These are phyloP conservation scores for Tricholomella constricta DNA, from an alignment of 768 basidiomycete species.

Conservation along the genomic window DNA sequence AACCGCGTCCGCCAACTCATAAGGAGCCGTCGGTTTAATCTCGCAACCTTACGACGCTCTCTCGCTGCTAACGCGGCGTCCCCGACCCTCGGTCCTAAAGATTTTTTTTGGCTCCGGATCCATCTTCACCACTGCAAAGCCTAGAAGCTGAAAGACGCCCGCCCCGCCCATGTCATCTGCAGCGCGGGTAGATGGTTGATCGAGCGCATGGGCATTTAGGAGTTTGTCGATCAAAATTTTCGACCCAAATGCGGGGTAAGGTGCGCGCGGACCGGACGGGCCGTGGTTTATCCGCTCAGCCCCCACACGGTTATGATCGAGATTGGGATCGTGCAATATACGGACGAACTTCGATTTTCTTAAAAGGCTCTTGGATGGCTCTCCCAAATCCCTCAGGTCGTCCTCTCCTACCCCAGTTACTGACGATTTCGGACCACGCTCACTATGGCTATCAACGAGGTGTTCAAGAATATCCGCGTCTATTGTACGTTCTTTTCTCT, in stretches of 20 bases:
- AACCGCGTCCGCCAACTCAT: no score
- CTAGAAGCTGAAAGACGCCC: no score
- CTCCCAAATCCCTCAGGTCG: background rate
- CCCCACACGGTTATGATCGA: conserved; percentile 2
- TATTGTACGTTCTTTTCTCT: conserved; percentile 49
- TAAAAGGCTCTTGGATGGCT: background rate
- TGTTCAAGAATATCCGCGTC: conserved; percentile 62
- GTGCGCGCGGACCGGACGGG: background rate
- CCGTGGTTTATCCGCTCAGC: background rate
- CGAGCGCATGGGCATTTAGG: no score
- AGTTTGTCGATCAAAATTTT: no score
- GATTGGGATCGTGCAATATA: background rate
- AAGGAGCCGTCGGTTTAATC: no score
- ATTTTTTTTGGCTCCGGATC: no score
- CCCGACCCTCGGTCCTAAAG: no score
- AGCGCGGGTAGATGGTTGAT: no score
- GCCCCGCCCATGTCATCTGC: no score
- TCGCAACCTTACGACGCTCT: no score
- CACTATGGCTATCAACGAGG: background rate
- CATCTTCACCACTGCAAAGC: no score
- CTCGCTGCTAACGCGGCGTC: no score
- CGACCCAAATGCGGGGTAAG: background rate
- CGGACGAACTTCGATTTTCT: background rate
- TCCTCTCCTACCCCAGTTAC: background rate
- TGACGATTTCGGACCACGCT: background rate